These are phyloP conservation scores for Carex sylvatica DNA, from an alignment of 202 grass and related monocot species.

Conservation along the genomic window DNA sequence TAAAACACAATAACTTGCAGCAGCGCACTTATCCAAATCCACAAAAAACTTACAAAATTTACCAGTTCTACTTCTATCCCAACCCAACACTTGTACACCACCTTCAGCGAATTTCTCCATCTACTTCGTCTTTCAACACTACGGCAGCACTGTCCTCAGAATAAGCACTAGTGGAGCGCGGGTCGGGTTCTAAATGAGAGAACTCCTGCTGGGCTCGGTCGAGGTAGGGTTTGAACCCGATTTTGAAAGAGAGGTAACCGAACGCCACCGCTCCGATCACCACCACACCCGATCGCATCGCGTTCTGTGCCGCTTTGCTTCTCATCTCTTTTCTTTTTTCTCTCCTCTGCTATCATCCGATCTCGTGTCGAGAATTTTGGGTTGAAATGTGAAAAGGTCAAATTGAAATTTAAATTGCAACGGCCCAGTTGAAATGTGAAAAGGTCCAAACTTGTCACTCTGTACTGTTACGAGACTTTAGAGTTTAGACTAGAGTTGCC, in stretches of 20 bases:
- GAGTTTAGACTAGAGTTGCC: too few species aligned
- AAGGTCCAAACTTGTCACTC: background rate
- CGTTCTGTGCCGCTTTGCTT: slow-evolving; percentile 50
- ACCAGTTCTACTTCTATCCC: background rate
- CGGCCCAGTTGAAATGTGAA: too few species aligned
- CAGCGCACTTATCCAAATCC: background rate
- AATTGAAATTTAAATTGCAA: background rate
- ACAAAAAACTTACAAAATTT: background rate
- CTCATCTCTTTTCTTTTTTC: slow-evolving; percentile 22
- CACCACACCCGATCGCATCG: slow-evolving; percentile 71
- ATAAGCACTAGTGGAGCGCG: background rate
- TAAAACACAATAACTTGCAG: background rate
- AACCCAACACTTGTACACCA: background rate
- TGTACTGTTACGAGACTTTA: too few species aligned
- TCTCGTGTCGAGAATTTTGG: background rate
- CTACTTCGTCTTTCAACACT: slow-evolving; percentile 16
- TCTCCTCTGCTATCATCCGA: background rate
- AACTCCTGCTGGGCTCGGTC: slow-evolving; percentile 60
- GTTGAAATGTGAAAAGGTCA: background rate
- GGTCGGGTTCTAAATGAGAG: background rate
- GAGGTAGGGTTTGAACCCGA: slow-evolving; percentile 87
- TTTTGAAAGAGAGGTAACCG: slow-evolving; percentile 75
- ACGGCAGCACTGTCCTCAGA: background rate
- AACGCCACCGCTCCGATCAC: slow-evolving; percentile 67
- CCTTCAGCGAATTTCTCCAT: background rate